Evolutionary conservation across 2,329 filamentous ascomycete species (phyloP).

Genomic region (Bipolaris zeicola): DNA sequence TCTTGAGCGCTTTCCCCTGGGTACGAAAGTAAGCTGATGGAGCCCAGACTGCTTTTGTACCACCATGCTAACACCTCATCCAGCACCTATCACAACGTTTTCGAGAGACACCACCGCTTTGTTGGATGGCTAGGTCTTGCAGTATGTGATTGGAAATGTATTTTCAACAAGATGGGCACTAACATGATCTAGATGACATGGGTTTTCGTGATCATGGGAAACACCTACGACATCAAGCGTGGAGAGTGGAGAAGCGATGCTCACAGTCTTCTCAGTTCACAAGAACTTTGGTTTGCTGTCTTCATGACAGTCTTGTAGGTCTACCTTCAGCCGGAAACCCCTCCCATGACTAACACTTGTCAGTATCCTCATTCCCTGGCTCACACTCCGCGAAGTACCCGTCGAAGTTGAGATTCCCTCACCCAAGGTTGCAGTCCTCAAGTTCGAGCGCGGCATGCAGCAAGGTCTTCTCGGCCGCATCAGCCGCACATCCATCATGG

Average conservation of each 20-base stretch:
- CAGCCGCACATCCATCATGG: slow-evolving; percentile 46
- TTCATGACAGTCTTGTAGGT: slow-evolving; percentile 47
- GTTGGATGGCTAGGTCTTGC: slow-evolving; percentile 46
- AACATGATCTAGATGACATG: slow-evolving; percentile 38
- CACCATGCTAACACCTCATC: slow-evolving; percentile 18
- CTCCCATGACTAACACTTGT: slow-evolving; percentile 10
- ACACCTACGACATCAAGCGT: slow-evolving; percentile 43
- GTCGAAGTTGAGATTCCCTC: slow-evolving; percentile 45
- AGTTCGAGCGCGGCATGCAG: slow-evolving; percentile 45
- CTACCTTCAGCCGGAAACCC: background rate
- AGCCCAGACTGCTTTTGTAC: background rate
- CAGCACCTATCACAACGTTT: slow-evolving; percentile 45
- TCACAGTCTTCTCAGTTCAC: slow-evolving; percentile 37
- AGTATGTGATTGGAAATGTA: slow-evolving; percentile 21
- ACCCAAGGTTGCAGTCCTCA: slow-evolving; percentile 43
- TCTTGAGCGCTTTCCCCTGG: slow-evolving; percentile 45
- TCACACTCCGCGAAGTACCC: slow-evolving; percentile 43
- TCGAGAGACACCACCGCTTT: slow-evolving; percentile 45
- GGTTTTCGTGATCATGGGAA: slow-evolving; percentile 44
- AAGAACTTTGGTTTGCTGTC: slow-evolving; percentile 45
- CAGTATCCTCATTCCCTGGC: slow-evolving; percentile 43
- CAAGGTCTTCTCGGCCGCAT: slow-evolving; percentile 44
- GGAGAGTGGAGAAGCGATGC: slow-evolving; percentile 38
- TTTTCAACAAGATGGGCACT: background rate
- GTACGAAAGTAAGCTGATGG: slow-evolving; percentile 40